phyloP scores from a whole-genome alignment of 2,329 filamentous ascomycete genomes.

The Diaporthe ampelina region DNA sequence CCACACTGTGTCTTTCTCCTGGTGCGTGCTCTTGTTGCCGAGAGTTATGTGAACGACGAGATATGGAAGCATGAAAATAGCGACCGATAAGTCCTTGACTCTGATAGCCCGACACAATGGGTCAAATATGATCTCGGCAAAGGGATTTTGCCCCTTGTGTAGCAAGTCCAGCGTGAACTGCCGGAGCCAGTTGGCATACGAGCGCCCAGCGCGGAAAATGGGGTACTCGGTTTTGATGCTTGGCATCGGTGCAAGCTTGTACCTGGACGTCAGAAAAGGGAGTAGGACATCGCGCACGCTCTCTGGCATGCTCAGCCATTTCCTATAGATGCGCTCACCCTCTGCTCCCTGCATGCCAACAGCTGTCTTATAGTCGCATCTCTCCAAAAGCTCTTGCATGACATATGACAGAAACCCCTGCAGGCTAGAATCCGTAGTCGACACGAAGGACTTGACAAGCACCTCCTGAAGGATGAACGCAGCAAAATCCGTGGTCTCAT shows the following conservation, averaged over 20 bases:
- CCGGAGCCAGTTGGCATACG: conserved; percentile 86
- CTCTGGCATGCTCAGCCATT: conserved; percentile 85
- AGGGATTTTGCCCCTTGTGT: conserved; percentile 80
- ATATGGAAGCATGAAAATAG: conserved; percentile 91
- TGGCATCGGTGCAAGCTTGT: conserved; percentile 76
- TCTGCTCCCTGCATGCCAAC: conserved; percentile 61
- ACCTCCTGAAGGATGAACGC: conserved; percentile 89
- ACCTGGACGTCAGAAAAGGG: conserved; percentile 89
- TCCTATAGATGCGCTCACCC: conserved; percentile 73
- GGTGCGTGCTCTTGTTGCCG: conserved; percentile 71
- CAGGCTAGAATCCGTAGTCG: conserved; percentile 86
- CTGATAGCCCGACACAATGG: conserved; percentile 86
- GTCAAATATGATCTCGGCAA: conserved; percentile 83
- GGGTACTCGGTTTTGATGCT: conserved; percentile 77
- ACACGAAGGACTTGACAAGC: conserved; percentile 91
- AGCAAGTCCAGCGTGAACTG: conserved; percentile 86
- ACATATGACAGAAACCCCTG: conserved; percentile 94
- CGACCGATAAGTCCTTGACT: conserved; percentile 87
- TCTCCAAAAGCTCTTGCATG: conserved; percentile 90
- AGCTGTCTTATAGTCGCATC: conserved; percentile 78
- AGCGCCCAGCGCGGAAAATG: conserved; percentile 77
- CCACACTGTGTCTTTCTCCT: conserved; percentile 75
- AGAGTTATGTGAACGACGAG: conserved; percentile 86
- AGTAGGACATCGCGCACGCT: conserved; percentile 84
- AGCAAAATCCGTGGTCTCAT: conserved; percentile 88